Conservation (phyloP, 345 rosid species). For the Gossypium arboreum region DNA sequence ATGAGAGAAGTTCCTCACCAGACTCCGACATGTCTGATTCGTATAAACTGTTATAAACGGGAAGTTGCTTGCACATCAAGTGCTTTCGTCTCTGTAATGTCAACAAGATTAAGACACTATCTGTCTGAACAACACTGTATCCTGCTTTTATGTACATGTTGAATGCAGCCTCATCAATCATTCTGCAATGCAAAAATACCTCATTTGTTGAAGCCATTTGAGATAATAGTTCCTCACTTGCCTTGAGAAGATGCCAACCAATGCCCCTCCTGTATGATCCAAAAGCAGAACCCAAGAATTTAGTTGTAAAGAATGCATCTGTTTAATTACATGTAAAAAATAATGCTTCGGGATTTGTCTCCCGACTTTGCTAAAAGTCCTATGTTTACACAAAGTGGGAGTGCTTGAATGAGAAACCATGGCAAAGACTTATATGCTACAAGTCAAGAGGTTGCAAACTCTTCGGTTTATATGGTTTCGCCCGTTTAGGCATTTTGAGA, state of each 20-base stretch:
- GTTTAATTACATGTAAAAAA: not conserved
- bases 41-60: conserved; percentile 19
- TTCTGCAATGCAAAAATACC: conserved; percentile 87
- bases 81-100: conserved; percentile 85
- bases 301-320: not conserved
- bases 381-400: no score
- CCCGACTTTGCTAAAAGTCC: no score
- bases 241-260: conserved; percentile 93
- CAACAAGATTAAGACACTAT: conserved; percentile 59
- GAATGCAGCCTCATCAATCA: conserved; percentile 84
- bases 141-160: conserved; percentile 89
- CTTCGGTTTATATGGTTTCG: no score
- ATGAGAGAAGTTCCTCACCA: conserved; percentile 37
- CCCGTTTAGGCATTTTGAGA: no score
- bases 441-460: no score
- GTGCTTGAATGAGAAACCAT: no score
- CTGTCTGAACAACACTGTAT: conserved; percentile 61
- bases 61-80: conserved; percentile 85
- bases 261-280: conserved; percentile 66
- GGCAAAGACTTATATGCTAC: no score
- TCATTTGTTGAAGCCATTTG: conserved; percentile 54
- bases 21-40: conserved; percentile 28
- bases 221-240: conserved; percentile 74
- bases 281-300: conserved; percentile 9
- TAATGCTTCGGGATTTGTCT: not conserved